A percentile compares a stretch with the other conserved stretches of the same genome.
Conservation (phyloP, 2,329 filamentous ascomycete species). For the Didymella lethalis region DNA sequence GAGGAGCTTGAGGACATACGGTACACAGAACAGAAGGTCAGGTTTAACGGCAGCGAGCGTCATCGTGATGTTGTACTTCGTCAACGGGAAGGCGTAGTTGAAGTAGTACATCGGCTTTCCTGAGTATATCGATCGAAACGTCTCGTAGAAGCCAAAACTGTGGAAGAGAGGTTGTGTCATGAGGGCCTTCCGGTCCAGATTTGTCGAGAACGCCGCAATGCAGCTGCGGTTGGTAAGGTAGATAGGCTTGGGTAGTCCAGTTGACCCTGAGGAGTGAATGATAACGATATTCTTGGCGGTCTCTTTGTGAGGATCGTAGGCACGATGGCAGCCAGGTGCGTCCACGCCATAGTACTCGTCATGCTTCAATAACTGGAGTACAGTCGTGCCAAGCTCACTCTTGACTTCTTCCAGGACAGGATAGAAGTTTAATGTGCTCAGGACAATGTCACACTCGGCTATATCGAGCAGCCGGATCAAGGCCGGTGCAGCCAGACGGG, state of each 20-base stretch:
- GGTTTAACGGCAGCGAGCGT: constrained; percentile 43
- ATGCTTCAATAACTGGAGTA: constrained; percentile 36
- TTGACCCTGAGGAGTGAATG: constrained; percentile 64
- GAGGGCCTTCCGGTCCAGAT: constrained; percentile 31
- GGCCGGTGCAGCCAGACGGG: constrained; percentile 61
- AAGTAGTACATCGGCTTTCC: constrained; percentile 37
- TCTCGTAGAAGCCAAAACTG: constrained; percentile 37
- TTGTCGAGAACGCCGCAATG: constrained; percentile 31
- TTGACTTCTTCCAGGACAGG: constrained; percentile 42
- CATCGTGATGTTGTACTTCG: constrained; percentile 28
- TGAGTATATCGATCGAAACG: constrained; percentile 35
- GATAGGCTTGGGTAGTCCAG: constrained; percentile 70
- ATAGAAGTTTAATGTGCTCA: constrained; percentile 33
- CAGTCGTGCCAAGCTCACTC: constrained; percentile 27
- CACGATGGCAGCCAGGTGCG: constrained; percentile 25
- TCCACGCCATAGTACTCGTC: constrained; percentile 32
- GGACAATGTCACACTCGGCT: constrained; percentile 32
- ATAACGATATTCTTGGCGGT: constrained; percentile 50
- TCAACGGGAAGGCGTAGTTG: constrained; percentile 34
- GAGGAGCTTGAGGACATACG: constrained; percentile 70
- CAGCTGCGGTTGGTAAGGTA: constrained; percentile 61
- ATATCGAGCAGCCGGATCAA: constrained; percentile 54
- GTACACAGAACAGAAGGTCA: constrained; percentile 68
- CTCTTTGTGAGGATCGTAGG: constrained; percentile 33
- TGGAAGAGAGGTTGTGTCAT: constrained; percentile 39